Evolutionary conservation across 371 early-diverging fungal genomes (phyloP).

Genomic region (Haplosporangium sp.): DNA sequence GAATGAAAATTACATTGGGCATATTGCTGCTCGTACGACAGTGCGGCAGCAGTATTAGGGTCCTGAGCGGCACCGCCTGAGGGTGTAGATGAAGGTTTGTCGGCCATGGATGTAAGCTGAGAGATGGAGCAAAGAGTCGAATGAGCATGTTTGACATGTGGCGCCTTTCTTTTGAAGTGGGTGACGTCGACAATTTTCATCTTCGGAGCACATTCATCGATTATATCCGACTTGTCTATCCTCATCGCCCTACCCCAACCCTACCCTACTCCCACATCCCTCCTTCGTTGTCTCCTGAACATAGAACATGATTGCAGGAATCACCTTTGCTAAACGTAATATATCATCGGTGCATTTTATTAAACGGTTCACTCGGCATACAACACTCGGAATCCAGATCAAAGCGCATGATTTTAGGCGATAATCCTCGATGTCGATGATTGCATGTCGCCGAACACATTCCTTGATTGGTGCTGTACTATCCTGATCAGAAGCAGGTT

Average conservation of each 20-base stretch:
- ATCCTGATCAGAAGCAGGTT: too few species aligned
- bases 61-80: constrained; percentile 22
- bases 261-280: constrained; percentile 3
- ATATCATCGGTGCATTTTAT: too few species aligned
- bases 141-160: neutral
- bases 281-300: constrained; percentile 17
- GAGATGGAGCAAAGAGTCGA: too few species aligned
- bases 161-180: neutral
- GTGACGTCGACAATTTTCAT: constrained; percentile 7
- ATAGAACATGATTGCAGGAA: constrained; percentile 52
- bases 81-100: constrained; percentile 24
- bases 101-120: constrained; percentile 28
- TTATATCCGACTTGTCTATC: constrained; percentile 1
- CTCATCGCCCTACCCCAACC: constrained; percentile 3
- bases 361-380: too few species aligned
- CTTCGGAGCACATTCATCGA: neutral
- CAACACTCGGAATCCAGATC: too few species aligned
- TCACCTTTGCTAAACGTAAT: constrained; percentile 51
- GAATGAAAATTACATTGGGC: constrained; percentile 31
- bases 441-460: too few species aligned
- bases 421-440: too few species aligned
- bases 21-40: constrained; percentile 52
- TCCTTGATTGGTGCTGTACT: too few species aligned
- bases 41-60: constrained; percentile 18
- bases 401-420: too few species aligned